Percentiles rank a stretch among this genome's conserved stretches.
Conservation (phyloP, 345 rosid species). For the Euphorbia peplus region DNA sequence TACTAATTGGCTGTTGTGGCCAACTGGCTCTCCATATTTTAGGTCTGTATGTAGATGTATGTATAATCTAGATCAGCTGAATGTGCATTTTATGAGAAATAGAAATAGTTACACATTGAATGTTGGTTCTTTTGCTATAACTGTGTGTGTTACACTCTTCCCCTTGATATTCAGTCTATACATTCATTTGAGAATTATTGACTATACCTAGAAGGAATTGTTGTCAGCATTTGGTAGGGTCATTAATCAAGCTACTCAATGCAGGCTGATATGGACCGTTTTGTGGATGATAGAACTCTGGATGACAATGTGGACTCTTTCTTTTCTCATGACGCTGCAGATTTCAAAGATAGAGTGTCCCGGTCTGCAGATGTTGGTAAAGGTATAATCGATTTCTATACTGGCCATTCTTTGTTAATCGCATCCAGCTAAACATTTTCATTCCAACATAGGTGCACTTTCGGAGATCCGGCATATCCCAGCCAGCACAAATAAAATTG, state of each 20-base stretch:
- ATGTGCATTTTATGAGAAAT: no score
- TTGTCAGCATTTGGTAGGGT: slow-evolving; percentile 11
- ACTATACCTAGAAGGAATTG: background rate
- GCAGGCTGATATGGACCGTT: slow-evolving; percentile 54
- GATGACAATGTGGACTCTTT: slow-evolving; percentile 57
- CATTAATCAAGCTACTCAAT: slow-evolving; percentile 17
- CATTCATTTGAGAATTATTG: background rate
- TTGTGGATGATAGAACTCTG: slow-evolving; percentile 51
- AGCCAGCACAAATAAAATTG: slow-evolving; percentile 43
- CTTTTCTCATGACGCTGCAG: slow-evolving; percentile 50
- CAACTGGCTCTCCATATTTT: no score
- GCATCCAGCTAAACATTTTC: slow-evolving; percentile 1
- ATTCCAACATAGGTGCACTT: slow-evolving; percentile 38
- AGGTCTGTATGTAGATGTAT: no score
- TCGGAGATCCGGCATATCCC: slow-evolving; percentile 42
- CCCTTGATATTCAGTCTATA: background rate
- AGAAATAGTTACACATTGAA: no score
- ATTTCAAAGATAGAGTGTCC: slow-evolving; percentile 39
- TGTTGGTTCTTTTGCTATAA: no score
- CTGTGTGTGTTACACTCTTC: background rate
- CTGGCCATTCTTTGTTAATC: background rate
- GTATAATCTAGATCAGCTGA: no score
- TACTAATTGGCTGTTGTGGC: no score
- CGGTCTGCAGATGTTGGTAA: slow-evolving; percentile 35
- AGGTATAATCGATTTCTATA: slow-evolving; percentile 33